Percentiles rank a stretch among this genome's conserved stretches.
Evolutionary conservation across 2,329 filamentous ascomycete genomes (phyloP).

Genomic region (Paraconiothyrium sp.): DNA sequence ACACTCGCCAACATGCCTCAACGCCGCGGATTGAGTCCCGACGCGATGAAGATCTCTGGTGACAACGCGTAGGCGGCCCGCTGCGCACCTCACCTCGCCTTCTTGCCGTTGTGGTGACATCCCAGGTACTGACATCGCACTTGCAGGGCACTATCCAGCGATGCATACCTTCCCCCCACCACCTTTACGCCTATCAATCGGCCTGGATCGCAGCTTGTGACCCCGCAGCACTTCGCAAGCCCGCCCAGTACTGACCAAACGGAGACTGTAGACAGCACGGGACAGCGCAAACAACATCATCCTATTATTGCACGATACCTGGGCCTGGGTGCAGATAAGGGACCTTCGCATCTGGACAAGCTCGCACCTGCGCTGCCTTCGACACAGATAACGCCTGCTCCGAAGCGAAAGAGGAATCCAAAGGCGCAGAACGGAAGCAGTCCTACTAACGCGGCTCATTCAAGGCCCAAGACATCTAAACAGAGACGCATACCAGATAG

Average conservation of each 20-base stretch:
- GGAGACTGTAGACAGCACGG: slow-evolving; percentile 1
- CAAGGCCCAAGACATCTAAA: slow-evolving; percentile 7
- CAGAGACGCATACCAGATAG: slow-evolving; percentile 28
- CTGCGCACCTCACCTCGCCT: slow-evolving; percentile 21
- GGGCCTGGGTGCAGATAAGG: slow-evolving; percentile 30
- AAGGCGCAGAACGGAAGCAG: slow-evolving; percentile 12
- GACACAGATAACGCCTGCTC: slow-evolving; percentile 13
- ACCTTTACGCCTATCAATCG: slow-evolving; percentile 42
- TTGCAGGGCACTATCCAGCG: slow-evolving; percentile 5
- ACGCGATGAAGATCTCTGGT: slow-evolving; percentile 17
- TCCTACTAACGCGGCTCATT: slow-evolving; percentile 2
- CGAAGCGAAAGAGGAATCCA: slow-evolving; percentile 25
- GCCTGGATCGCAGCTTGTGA: slow-evolving; percentile 19
- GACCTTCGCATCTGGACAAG: slow-evolving; percentile 31
- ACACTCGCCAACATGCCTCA: slow-evolving; percentile 6
- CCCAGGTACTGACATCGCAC: slow-evolving; percentile 12
- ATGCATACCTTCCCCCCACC: slow-evolving; percentile 20
- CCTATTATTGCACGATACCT: slow-evolving; percentile 41
- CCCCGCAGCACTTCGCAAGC: slow-evolving; percentile 22
- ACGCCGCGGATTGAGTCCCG: slow-evolving; percentile 20
- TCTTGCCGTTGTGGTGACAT: slow-evolving; percentile 2
- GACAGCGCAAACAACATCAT: slow-evolving; percentile 27
- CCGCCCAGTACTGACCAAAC: slow-evolving; percentile 16
- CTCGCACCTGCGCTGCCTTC: slow-evolving; percentile 22
- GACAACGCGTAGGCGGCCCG: slow-evolving; percentile 37